A percentile compares a stretch with the other conserved stretches of the same genome.
Evolutionary conservation across 1,139 yeast genomes (phyloP).

Genomic region (Yamadazyma buinensis): DNA sequence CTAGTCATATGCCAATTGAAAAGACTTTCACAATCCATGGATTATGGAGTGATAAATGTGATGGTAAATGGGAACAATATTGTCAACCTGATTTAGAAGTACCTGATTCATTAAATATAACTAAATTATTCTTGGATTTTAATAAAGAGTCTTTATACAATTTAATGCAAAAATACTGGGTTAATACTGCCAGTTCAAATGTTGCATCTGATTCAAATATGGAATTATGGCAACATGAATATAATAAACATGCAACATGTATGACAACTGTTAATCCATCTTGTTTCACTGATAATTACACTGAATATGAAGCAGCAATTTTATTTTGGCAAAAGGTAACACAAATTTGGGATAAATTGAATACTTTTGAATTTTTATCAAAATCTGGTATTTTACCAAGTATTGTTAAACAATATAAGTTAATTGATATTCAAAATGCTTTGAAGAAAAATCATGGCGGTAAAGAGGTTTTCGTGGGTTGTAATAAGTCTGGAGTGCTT

Average conservation of each 20-base stretch:
- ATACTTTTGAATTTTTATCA: conserved; percentile 32
- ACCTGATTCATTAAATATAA: conserved; percentile 21
- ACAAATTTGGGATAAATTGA: conserved; percentile 31
- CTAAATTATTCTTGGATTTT: conserved; percentile 27
- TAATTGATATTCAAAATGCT: conserved; percentile 29
- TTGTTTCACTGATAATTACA: conserved; percentile 33
- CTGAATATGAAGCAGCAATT: conserved; percentile 29
- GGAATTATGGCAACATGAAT: conserved; percentile 41
- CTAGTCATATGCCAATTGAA: conserved; percentile 13
- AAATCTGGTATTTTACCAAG: conserved; percentile 34
- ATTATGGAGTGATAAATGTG: conserved; percentile 38
- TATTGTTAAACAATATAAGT: conserved; percentile 23
- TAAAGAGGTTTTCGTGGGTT: conserved; percentile 33
- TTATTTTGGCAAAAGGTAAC: conserved; percentile 32
- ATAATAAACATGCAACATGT: conserved; percentile 45
- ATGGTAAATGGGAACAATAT: conserved; percentile 31
- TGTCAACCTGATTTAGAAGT: conserved; percentile 32
- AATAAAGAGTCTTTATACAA: conserved; percentile 25
- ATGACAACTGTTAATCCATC: conserved; percentile 36
- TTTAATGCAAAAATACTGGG: conserved; percentile 34
- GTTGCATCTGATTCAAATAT: conserved; percentile 24
- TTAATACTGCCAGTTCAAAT: conserved; percentile 31
- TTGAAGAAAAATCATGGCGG: conserved; percentile 27
- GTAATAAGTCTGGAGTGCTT: conserved; percentile 27
- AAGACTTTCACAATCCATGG: conserved; percentile 39